These are phyloP conservation scores for Macrocybe gigantea DNA, from an alignment of 768 basidiomycete genomes.

Conservation along the genomic window DNA sequence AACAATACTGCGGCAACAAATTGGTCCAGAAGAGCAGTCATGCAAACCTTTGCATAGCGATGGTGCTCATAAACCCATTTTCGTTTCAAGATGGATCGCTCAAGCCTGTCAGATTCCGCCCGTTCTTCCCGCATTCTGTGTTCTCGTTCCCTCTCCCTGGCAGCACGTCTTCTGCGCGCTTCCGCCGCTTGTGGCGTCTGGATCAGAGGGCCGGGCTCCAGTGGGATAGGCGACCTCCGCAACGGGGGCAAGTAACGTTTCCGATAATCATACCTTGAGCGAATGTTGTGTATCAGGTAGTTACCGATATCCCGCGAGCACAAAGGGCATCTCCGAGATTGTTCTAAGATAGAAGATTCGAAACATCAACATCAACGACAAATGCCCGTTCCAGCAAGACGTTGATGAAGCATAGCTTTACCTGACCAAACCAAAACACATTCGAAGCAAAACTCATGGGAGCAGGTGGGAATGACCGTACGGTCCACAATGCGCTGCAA, in stretches of 20 bases:
- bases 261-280: conserved; percentile 74
- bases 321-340: conserved; percentile 75
- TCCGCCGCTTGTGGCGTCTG: no score
- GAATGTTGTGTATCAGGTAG: conserved; percentile 75
- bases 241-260: conserved; percentile 73
- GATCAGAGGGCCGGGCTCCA: conserved; percentile 18
- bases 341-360: conserved; percentile 34
- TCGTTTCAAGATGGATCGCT: conserved; percentile 66
- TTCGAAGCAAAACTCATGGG: conserved; percentile 92
- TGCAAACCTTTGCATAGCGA: conserved; percentile 78
- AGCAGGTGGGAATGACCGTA: conserved; percentile 78
- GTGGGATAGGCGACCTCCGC: conserved; percentile 42
- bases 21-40: background rate
- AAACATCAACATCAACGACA: background rate
- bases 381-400: conserved; percentile 2
- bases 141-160: conserved; percentile 51
- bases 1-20: background rate
- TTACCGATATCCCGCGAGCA: conserved; percentile 64
- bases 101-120: conserved; percentile 64
- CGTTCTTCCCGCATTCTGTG: conserved; percentile 41
- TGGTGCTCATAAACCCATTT: conserved; percentile 77
- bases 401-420: conserved; percentile 21
- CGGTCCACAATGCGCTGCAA: conserved; percentile 72
- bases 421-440: conserved; percentile 86
- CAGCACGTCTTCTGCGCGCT: conserved; percentile 23